Base-by-base conservation (phyloP, 2,329 filamentous ascomycete species). In the Microthyrium microscopicum region DNA sequence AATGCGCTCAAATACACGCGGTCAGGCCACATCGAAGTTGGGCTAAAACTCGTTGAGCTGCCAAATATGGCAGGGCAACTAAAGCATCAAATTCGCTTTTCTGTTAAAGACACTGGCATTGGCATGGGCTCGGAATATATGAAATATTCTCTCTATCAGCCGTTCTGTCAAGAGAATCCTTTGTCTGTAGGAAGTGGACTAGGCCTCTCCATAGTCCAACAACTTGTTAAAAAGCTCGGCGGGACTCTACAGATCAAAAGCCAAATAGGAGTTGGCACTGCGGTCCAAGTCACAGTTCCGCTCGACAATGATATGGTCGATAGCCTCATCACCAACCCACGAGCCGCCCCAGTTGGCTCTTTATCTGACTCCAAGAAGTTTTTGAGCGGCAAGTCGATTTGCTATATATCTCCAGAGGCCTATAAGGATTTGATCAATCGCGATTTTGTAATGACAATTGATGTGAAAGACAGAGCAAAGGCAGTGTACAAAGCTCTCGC, bases 1-100 rank as follows among this genome's bases (percentile, higher is more conserved):
- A 42, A 42, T 20, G 33, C 40, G 4, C 32, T 43, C 4, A 43
- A 43, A 27, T 43, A 42, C 18, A 43, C 41, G 2, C 13, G 22
- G 8, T 21, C 20, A 7, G 38, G 37, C 7, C 20, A 33, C 24
- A 33, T 39, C 15, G 29, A 33, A 19, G 26, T 39, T 17, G 27
- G 17, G 7, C 21, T 38, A 20, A 38, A 25, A 18, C 12, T 36
- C 11, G 12, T 15, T 11, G 16, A 26, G 5, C 11, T 28, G 12
- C 24, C 31, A 6, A 34, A 29, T n/a, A 8, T 8, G 5, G 19
- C 21, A 19, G 26, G 21, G 11, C 22, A 13, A 6, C 7, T 16
- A 15, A 34, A 16, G 9, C 25, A 12, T 4, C 20, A 25, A 13
- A 26, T 39, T n/a, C 13, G n/a, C 11, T 26, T 39, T 12, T 32